Conservation (phyloP, 164 flowering plant species). For the Stephania japonica region DNA sequence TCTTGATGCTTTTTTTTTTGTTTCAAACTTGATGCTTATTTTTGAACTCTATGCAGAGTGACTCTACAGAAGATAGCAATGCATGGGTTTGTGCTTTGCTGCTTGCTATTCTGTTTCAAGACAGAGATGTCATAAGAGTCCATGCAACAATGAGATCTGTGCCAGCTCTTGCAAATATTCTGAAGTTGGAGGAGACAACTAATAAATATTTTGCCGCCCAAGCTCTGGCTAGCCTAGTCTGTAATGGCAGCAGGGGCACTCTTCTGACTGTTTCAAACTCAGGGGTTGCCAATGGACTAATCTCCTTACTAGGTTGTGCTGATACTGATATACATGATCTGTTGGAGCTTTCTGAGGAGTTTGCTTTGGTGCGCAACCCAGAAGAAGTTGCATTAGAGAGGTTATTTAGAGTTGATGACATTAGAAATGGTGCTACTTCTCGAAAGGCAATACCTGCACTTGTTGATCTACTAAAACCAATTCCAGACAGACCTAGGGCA, state of each 20-base stretch:
- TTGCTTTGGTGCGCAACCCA: conserved; percentile 66
- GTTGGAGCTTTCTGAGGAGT: conserved; percentile 72
- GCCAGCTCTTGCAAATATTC: conserved; percentile 68
- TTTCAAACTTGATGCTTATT: conserved; percentile 6
- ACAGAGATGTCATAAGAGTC: conserved; percentile 84
- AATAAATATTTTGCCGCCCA: conserved; percentile 98
- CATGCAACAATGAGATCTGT: conserved; percentile 74
- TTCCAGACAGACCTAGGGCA: conserved; percentile 99
- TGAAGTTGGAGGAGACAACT: conserved; percentile 81
- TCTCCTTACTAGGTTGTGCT: conserved; percentile 92
- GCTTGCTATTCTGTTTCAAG: conserved; percentile 84
- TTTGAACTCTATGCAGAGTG: conserved; percentile 43
- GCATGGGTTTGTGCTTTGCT: conserved; percentile 83
- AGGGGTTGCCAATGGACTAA: conserved; percentile 89
- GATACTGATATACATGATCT: conserved; percentile 79
- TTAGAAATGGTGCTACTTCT: conserved; percentile 90
- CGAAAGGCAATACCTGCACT: conserved; percentile 90
- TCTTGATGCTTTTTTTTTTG: conserved; percentile 5
- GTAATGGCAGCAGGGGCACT: conserved; percentile 98
- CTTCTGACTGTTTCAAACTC: conserved; percentile 91
- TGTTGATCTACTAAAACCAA: conserved; percentile 93
- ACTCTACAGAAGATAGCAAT: conserved; percentile 66
- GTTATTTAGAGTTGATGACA: conserved; percentile 96
- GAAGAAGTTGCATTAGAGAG: conserved; percentile 95
- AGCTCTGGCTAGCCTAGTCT: conserved; percentile 81